Percentiles rank a stretch among this genome's conserved stretches.
phyloP scores from a whole-genome alignment of 2,329 filamentous ascomycete species.

The Cyanodermella asteris region DNA sequence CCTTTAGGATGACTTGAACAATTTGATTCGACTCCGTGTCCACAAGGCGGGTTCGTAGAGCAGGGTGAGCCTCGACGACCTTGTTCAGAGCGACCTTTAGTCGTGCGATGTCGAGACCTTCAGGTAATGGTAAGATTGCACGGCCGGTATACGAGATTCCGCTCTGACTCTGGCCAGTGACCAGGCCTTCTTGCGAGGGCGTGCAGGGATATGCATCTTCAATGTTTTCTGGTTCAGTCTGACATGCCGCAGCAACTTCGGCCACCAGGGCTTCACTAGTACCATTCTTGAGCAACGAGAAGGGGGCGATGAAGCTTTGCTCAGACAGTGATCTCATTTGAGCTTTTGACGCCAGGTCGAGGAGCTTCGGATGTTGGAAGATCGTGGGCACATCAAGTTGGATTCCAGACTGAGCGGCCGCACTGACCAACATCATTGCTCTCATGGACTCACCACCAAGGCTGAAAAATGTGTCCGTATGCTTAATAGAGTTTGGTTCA shows the following conservation, averaged over 20 bases:
- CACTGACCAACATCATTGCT: conserved; percentile 3
- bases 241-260: too few species aligned
- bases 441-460: conserved; percentile 4
- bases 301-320: too few species aligned
- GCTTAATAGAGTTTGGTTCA: conserved; percentile 2
- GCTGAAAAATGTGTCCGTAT: conserved; percentile 3
- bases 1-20: conserved; percentile 19
- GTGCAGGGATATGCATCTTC: conserved; percentile 21
- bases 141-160: too few species aligned
- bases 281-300: too few species aligned
- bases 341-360: not conserved
- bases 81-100: too few species aligned
- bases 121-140: too few species aligned
- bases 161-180: too few species aligned
- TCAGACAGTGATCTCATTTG: not conserved
- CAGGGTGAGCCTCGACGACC: too few species aligned
- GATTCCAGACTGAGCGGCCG: conserved; percentile 1
- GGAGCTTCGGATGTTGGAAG: conserved; percentile 1
- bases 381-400: conserved; percentile 3
- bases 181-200: conserved; percentile 22
- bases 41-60: too few species aligned
- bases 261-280: too few species aligned
- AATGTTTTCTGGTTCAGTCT: conserved; percentile 9
- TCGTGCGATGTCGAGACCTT: too few species aligned
- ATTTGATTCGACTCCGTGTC: conserved; percentile 14